Base-by-base conservation (phyloP, 179 eudicot species). In the Drosera spatulata region DNA sequence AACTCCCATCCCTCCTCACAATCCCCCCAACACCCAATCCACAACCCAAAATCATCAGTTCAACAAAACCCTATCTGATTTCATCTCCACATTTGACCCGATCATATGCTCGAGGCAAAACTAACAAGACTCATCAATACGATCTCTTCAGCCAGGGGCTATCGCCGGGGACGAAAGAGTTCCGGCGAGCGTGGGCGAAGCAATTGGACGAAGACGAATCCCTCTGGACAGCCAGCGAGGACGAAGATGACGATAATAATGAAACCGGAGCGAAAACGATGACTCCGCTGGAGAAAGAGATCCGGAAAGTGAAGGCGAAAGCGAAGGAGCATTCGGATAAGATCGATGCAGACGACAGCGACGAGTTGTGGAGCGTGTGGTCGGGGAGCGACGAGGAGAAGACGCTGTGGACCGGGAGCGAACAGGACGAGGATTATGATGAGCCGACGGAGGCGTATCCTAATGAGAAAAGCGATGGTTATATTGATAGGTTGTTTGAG, bases 221-320 rank as follows among this genome's bases (percentile, higher is more conserved):
- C 67, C 80, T 88, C 38, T 91, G 98, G 98, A 82, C 98, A 3
- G 98, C 78, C 38, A 91, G 98, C 63, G 98, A 91, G 76, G 87
- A 82, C 61, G 98, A 88, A 50, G 70, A 74, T n/a, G 95, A 88
- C 51, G 61, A 22, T 22, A 22, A 22, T 22, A 22, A 22, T 22
- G 33, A 22, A 22, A 22, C 33, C 33, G 33, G 64, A 0, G 86
- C 85, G 58, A 71, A 81, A 40, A 58, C 61, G 44, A 50, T 50
- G 50, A 71, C 65, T 61, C 75, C 74, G 49, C 79, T 88, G 2
- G 79, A 79, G 71, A 73, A 86, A 75, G 91, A 91, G 63, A 91
- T 91, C 52, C 85, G 74, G 70, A 88, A 85, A 70, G 84, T 85
- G 6, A 91, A 81, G 63, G 79, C 73, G 67, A 73, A 75, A 68